Percentiles rank a stretch among this genome's conserved stretches.
phyloP scores from a whole-genome alignment of 208 protist species.

The Crithidia fasciculata region DNA sequence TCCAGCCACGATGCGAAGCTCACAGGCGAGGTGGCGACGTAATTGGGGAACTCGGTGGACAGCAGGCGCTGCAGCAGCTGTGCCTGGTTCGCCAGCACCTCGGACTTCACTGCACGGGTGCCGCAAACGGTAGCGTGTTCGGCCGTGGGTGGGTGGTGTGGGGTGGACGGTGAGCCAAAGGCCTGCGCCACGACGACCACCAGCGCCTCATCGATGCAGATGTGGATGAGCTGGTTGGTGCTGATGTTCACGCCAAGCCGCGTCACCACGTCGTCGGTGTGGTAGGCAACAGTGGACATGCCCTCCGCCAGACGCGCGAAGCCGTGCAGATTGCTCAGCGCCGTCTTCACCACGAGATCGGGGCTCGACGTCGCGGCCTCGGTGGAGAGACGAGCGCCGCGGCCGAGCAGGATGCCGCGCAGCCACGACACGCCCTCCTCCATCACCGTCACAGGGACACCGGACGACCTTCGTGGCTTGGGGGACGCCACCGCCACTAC shows the following conservation, averaged over 20 bases:
- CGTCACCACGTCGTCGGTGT: conserved; percentile 37
- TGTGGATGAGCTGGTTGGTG: conserved; percentile 89
- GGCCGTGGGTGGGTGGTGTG: conserved; percentile 14
- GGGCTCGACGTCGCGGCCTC: conserved; percentile 39
- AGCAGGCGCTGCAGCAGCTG: conserved; percentile 64
- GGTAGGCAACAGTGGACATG: conserved; percentile 34
- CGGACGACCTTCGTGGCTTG: background rate
- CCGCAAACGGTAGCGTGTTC: conserved; percentile 16
- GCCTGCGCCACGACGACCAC: conserved; percentile 59
- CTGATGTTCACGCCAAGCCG: conserved; percentile 71
- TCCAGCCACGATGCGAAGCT: conserved; percentile 74
- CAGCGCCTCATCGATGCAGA: conserved; percentile 85
- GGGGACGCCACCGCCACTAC: no score
- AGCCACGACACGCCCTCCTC: conserved; percentile 62
- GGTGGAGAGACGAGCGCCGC: conserved; percentile 48
- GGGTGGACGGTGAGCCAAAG: conserved; percentile 26
- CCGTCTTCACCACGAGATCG: conserved; percentile 35
- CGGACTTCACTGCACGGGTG: conserved; percentile 31
- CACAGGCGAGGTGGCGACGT: conserved; percentile 53
- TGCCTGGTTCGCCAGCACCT: conserved; percentile 49
- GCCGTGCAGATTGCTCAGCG: conserved; percentile 41
- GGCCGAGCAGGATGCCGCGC: conserved; percentile 39
- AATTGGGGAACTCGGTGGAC: conserved; percentile 75
- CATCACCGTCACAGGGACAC: conserved; percentile 27
- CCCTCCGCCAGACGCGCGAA: conserved; percentile 45